phyloP scores from a whole-genome alignment of 805 yeast genomes.

The Millerozyma acaciae region DNA sequence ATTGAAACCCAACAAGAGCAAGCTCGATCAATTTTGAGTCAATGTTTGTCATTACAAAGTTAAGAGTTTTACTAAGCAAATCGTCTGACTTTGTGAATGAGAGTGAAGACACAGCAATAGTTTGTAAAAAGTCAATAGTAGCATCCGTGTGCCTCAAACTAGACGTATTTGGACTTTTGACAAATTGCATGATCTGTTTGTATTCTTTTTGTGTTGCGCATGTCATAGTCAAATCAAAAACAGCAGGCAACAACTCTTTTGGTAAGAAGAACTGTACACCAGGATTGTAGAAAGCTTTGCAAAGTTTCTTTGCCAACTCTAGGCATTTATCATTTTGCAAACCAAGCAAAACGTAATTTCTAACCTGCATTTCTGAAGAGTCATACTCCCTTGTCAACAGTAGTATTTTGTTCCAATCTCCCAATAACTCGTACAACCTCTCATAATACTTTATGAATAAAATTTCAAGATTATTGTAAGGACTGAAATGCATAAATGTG shows the following conservation, averaged over 20 bases:
- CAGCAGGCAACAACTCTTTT: constrained; percentile 42
- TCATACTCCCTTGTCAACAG: constrained; percentile 12
- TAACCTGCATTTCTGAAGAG: constrained; percentile 38
- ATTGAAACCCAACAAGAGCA: constrained; percentile 51
- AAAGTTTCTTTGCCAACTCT: constrained; percentile 35
- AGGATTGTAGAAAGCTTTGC: constrained; percentile 44
- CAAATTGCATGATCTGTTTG: constrained; percentile 54
- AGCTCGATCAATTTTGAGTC: constrained; percentile 53
- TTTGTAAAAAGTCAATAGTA: constrained; percentile 42
- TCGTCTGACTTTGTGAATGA: constrained; percentile 46
- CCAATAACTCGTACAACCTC: constrained; percentile 20
- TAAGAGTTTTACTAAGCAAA: constrained; percentile 50
- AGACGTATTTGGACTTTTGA: constrained; percentile 47
- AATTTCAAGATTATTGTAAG: constrained; percentile 17
- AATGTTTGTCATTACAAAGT: constrained; percentile 54
- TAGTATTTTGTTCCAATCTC: constrained; percentile 22
- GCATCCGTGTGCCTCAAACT: constrained; percentile 35
- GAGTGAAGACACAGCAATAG: constrained; percentile 52
- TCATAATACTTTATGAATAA: constrained; percentile 19
- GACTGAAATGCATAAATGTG: constrained; percentile 27
- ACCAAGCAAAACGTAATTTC: constrained; percentile 43
- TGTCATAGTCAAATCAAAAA: constrained; percentile 40
- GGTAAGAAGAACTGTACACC: constrained; percentile 54
- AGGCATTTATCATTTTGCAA: constrained; percentile 22
- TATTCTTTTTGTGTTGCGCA: constrained; percentile 46